Percentiles rank a stretch among this genome's conserved stretches.
These are phyloP conservation scores for Adansonia grandidieri DNA, from an alignment of 441 rosid genomes.

Conservation along the genomic window DNA sequence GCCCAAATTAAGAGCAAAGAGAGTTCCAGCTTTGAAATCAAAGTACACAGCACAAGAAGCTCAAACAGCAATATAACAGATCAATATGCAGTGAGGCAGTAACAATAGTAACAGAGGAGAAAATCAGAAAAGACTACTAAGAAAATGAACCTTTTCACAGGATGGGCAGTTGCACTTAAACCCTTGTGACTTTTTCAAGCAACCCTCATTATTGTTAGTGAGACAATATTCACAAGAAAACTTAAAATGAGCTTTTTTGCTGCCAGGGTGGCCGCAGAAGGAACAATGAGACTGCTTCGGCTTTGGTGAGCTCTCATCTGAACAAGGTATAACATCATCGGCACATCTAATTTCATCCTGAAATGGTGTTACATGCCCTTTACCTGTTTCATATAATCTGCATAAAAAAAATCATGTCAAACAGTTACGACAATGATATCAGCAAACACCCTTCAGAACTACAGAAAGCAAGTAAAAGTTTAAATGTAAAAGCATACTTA, in stretches of 20 bases:
- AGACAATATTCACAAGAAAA: constrained; percentile 65
- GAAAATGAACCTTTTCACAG: constrained; percentile 54
- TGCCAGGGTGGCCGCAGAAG: constrained; percentile 89
- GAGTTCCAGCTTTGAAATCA: background rate
- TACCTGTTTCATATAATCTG: constrained; percentile 69
- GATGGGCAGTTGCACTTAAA: constrained; percentile 69
- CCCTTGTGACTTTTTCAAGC: constrained; percentile 58
- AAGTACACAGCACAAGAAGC: background rate
- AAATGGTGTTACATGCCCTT: constrained; percentile 37
- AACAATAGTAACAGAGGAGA: background rate
- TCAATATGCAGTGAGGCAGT: background rate
- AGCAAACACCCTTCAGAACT: background rate
- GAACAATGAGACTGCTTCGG: constrained; percentile 71
- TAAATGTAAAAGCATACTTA: constrained; percentile 43
- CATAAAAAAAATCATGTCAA: constrained; percentile 23
- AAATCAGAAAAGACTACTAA: background rate
- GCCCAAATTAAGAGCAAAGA: background rate
- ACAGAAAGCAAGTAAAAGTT: constrained; percentile 22
- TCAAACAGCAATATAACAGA: background rate
- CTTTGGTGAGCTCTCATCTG: constrained; percentile 42
- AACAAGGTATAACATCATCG: constrained; percentile 35
- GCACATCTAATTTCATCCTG: constrained; percentile 37
- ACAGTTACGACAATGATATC: background rate
- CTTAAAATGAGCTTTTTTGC: constrained; percentile 64
- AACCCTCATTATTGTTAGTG: constrained; percentile 44